Evolutionary conservation across 805 yeast species (phyloP).

Genomic region (Saturnispora bothae): DNA sequence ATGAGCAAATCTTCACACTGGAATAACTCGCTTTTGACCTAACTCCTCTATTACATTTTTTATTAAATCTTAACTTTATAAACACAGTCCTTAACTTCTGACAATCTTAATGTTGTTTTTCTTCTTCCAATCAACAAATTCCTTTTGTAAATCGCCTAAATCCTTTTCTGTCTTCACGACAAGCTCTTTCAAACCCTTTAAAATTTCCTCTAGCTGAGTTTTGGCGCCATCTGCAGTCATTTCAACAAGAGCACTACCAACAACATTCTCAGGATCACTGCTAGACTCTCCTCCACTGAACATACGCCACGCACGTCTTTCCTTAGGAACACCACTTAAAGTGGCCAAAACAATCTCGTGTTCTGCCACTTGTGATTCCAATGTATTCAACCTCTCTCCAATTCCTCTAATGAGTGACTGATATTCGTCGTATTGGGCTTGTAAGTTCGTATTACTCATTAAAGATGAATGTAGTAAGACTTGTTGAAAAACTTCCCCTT

Average conservation of each 20-base stretch:
- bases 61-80: too few relatives aligned
- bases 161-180: slow-evolving; percentile 31
- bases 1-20: too few relatives aligned
- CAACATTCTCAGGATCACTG: neutral
- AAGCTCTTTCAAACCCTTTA: slow-evolving; percentile 35
- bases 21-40: too few relatives aligned
- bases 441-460: slow-evolving; percentile 29
- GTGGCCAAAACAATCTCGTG: slow-evolving; percentile 50
- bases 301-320: slow-evolving; percentile 83
- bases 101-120: slow-evolving; percentile 42
- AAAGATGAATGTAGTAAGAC: too few relatives aligned
- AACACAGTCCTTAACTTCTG: slow-evolving; percentile 16
- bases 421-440: slow-evolving; percentile 40
- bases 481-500: too few relatives aligned
- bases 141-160: slow-evolving; percentile 29
- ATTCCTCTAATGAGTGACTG: slow-evolving; percentile 38
- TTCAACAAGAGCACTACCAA: slow-evolving; percentile 54
- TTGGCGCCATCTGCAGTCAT: slow-evolving; percentile 69
- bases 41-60: too few relatives aligned
- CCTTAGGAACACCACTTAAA: slow-evolving; percentile 36
- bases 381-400: slow-evolving; percentile 35
- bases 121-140: slow-evolving; percentile 39
- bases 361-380: slow-evolving; percentile 37
- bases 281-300: slow-evolving; percentile 54
- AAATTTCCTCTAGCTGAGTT: slow-evolving; percentile 49